Evolutionary conservation across 176 grass and related monocot species (phyloP).

Genomic region (Typha latifolia): DNA sequence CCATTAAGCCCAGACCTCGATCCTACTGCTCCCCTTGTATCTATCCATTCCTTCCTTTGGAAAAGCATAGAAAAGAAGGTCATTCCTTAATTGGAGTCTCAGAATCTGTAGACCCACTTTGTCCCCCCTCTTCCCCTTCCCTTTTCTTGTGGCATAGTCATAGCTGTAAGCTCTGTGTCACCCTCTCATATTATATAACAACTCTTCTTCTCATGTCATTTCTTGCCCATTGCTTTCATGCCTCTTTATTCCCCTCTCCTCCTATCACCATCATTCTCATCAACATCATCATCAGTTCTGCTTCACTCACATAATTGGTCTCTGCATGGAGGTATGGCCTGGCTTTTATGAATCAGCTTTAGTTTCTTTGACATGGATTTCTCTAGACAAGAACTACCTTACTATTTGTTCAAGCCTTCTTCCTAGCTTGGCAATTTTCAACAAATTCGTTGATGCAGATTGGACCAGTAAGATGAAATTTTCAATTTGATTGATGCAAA

Average conservation of each 20-base stretch:
- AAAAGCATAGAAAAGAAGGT: constrained; percentile 41
- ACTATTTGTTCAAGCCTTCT: not conserved
- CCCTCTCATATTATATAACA: not conserved
- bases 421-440: not conserved
- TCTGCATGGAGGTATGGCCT: constrained; percentile 15
- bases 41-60: constrained; percentile 41
- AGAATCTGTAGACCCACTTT: constrained; percentile 11
- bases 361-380: not conserved
- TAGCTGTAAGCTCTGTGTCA: not conserved
- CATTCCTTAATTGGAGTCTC: constrained; percentile 16
- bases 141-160: not conserved
- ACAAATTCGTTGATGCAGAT: not conserved
- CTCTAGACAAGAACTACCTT: not conserved
- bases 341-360: not conserved
- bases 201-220: constrained; percentile 21
- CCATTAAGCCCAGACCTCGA: constrained; percentile 23
- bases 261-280: not conserved
- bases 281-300: not conserved
- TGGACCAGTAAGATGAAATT: no score
- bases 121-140: not conserved
- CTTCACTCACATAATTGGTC: not conserved
- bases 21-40: constrained; percentile 46
- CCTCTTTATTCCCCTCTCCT: not conserved
- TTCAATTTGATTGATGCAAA: no score
- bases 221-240: constrained; percentile 18